Conservation (phyloP, 148 eudicot species). For the Persicaria maculosa region DNA sequence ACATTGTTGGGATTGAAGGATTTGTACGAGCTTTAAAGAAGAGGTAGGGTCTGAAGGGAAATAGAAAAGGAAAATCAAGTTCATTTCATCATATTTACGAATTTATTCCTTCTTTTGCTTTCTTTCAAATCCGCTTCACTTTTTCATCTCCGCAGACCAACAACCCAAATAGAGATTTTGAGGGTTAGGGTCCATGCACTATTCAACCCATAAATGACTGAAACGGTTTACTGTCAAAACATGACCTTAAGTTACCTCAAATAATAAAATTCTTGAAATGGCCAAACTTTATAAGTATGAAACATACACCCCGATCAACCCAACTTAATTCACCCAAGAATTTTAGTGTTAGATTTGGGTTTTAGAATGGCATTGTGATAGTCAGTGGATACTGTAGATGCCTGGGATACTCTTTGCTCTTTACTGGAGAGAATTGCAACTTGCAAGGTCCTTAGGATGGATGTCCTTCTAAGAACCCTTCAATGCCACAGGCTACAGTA, state of each 20-base stretch:
- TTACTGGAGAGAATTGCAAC: not conserved
- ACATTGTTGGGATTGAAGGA: not conserved
- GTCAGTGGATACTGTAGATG: too few relatives aligned
- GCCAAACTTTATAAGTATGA: not conserved
- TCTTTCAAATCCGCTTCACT: not conserved
- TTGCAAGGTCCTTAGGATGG: not conserved
- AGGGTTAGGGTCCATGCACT: not conserved
- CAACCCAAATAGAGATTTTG: not conserved
- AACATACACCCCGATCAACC: not conserved
- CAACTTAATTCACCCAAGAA: not conserved
- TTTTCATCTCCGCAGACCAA: not conserved
- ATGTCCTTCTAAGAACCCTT: not conserved
- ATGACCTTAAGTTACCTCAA: not conserved
- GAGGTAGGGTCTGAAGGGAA: not conserved
- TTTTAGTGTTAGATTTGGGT: not conserved
- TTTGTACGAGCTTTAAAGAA: not conserved
- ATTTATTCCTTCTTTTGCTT: not conserved
- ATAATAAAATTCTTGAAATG: not conserved
- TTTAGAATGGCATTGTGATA: not conserved
- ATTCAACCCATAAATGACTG: not conserved
- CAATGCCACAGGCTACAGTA: not conserved
- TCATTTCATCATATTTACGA: not conserved
- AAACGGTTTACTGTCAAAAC: not conserved
- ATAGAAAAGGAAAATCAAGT: not conserved
- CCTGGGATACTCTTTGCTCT: not conserved